phyloP scores from a whole-genome alignment of 2,329 filamentous ascomycete genomes.

The Curvularia verruculosa region DNA sequence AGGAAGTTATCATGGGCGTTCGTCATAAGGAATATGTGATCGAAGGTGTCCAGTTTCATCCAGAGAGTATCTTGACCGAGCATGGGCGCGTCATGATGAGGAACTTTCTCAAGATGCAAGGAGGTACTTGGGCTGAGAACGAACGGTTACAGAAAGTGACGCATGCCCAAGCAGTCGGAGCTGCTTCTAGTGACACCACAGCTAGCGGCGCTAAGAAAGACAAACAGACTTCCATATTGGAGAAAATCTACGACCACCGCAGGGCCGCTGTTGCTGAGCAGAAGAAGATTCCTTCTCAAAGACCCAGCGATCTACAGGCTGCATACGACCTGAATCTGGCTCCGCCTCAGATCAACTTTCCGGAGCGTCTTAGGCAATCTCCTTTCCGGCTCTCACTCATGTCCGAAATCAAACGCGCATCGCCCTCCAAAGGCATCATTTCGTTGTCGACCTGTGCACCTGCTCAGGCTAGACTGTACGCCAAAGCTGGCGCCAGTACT shows the following conservation, averaged over 20 bases:
- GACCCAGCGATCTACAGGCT: constrained; percentile 82
- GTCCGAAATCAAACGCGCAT: constrained; percentile 97
- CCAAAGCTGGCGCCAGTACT: constrained; percentile 90
- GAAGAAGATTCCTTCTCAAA: constrained; percentile 82
- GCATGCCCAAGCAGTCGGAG: constrained; percentile 42
- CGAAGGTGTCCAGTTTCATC: constrained; percentile 98
- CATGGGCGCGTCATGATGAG: constrained; percentile 87
- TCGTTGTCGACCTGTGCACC: constrained; percentile 86
- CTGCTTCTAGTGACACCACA: constrained; percentile 26
- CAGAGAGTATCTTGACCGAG: constrained; percentile 93
- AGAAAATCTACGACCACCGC: constrained; percentile 86
- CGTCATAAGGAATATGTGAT: constrained; percentile 88
- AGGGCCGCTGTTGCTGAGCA: constrained; percentile 77
- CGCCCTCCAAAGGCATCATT: constrained; percentile 94
- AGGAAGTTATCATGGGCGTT: constrained; percentile 94
- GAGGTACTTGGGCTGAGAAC: constrained; percentile 90
- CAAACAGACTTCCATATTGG: constrained; percentile 84
- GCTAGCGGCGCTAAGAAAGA: constrained; percentile 42
- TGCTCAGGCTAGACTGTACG: constrained; percentile 88
- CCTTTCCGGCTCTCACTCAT: constrained; percentile 90
- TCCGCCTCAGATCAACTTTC: constrained; percentile 81
- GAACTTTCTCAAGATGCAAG: constrained; percentile 87
- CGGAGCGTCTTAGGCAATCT: constrained; percentile 77
- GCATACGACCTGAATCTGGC: constrained; percentile 84
- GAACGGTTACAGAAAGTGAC: constrained; percentile 57